Conservation (phyloP, 768 basidiomycete species). For the Boletales sp. region DNA sequence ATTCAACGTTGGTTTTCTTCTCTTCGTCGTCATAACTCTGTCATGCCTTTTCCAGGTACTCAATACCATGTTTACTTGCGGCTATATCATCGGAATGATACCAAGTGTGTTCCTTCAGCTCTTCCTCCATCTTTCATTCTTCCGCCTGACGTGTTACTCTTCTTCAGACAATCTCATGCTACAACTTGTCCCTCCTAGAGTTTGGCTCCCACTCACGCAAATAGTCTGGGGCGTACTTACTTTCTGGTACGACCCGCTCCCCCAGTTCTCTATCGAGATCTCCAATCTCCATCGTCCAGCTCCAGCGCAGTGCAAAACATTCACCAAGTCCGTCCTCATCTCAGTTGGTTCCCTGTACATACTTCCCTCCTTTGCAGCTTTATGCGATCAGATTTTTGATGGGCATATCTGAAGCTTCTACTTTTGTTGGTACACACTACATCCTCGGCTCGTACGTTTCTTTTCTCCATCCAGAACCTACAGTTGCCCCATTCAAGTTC, state of each 20-base stretch:
- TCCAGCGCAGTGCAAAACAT: conserved; percentile 54
- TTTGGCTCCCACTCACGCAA: conserved; percentile 66
- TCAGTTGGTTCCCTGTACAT: not conserved
- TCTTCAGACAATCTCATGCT: conserved; percentile 59
- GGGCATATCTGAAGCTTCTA: conserved; percentile 70
- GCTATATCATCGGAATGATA: conserved; percentile 74
- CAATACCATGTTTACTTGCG: conserved; percentile 69
- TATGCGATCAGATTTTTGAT: conserved; percentile 72
- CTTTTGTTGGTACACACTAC: conserved; percentile 73
- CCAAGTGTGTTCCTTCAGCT: conserved; percentile 41
- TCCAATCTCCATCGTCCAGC: conserved; percentile 29
- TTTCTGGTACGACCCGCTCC: conserved; percentile 42
- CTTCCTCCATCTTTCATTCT: not conserved
- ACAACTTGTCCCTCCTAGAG: conserved; percentile 56
- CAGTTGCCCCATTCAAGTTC: not conserved
- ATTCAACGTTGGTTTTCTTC: conserved; percentile 44
- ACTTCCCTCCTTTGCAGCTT: conserved; percentile 36
- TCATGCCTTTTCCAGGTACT: conserved; percentile 42
- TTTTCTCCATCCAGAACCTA: not conserved
- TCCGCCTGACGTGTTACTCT: not conserved
- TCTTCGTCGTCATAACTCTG: not conserved
- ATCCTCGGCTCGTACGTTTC: conserved; percentile 62
- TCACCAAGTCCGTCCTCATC: conserved; percentile 41
- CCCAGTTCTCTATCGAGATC: no score
- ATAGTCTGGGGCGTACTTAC: conserved; percentile 65